Evolutionary conservation across 495 filamentous ascomycete species (phyloP).

Genomic region (Hypoxylon cercidicola): DNA sequence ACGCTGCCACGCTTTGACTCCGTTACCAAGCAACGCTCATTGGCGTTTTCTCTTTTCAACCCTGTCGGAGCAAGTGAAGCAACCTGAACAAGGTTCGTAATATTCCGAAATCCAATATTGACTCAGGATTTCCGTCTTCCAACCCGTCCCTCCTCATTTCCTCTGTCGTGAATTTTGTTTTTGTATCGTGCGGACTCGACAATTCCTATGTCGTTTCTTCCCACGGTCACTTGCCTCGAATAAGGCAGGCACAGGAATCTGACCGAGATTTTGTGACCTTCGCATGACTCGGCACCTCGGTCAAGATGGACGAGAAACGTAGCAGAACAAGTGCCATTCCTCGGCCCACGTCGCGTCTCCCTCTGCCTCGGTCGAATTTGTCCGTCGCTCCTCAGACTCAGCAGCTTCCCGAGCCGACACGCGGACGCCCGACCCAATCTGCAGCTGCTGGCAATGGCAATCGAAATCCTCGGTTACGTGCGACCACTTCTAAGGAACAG

Average conservation of each 20-base stretch:
- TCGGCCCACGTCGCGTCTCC: slow-evolving; percentile 46
- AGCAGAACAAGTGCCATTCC: slow-evolving; percentile 40
- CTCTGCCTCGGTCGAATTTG: slow-evolving; percentile 43
- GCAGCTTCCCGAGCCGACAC: slow-evolving; percentile 21
- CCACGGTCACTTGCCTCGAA: slow-evolving; percentile 14
- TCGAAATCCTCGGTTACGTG: slow-evolving; percentile 54
- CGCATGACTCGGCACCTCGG: slow-evolving; percentile 3
- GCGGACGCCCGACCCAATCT: slow-evolving; percentile 30
- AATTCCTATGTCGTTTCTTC: slow-evolving; percentile 20
- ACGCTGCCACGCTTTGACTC: slow-evolving; percentile 21
- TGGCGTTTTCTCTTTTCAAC: slow-evolving; percentile 19
- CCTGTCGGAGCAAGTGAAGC: slow-evolving; percentile 16
- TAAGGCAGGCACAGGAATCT: slow-evolving; percentile 6
- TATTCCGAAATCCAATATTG: slow-evolving; percentile 39
- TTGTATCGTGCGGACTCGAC: slow-evolving; percentile 12
- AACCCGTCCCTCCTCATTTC: slow-evolving; percentile 13
- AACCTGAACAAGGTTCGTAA: slow-evolving; percentile 14
- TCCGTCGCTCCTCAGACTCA: slow-evolving; percentile 16
- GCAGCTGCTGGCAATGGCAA: slow-evolving; percentile 23
- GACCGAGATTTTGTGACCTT: slow-evolving; percentile 13
- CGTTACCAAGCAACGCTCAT: slow-evolving; percentile 14
- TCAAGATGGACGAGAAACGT: slow-evolving; percentile 52
- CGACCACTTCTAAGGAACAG: slow-evolving; percentile 55
- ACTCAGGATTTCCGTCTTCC: slow-evolving; percentile 11
- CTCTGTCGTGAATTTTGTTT: background rate